Evolutionary conservation across 2,329 filamentous ascomycete species (phyloP).

Genomic region (Scedosporium dehoogii): DNA sequence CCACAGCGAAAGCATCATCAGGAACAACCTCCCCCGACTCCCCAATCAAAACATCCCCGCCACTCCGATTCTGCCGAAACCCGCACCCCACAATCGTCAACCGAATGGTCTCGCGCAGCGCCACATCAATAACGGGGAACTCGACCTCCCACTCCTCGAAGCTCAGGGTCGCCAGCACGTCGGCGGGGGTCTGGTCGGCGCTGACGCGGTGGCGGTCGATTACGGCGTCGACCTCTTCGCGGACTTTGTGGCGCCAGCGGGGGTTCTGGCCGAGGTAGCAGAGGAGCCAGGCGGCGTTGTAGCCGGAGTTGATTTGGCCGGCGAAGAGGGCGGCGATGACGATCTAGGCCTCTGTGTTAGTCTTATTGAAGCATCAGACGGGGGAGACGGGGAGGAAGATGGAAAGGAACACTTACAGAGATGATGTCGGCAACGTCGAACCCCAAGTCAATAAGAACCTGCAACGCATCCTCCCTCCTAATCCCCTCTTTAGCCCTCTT

Average conservation of each 20-base stretch:
- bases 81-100: constrained; percentile 34
- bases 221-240: constrained; percentile 34
- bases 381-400: not conserved
- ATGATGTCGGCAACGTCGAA: constrained; percentile 33
- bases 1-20: constrained; percentile 29
- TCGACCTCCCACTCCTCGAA: constrained; percentile 45
- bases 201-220: constrained; percentile 29
- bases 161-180: constrained; percentile 31
- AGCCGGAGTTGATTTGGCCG: constrained; percentile 45
- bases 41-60: constrained; percentile 32
- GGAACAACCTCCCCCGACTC: constrained; percentile 39
- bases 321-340: constrained; percentile 44
- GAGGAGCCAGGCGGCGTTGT: constrained; percentile 44
- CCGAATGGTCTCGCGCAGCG: constrained; percentile 43
- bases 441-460: constrained; percentile 41
- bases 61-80: constrained; percentile 41
- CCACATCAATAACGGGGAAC: constrained; percentile 41
- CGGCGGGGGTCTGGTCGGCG: constrained; percentile 18
- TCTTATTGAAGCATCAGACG: not conserved
- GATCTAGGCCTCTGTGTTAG: constrained; percentile 23
- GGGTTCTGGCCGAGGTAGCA: constrained; percentile 35
- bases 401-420: constrained; percentile 18
- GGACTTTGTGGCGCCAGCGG: constrained; percentile 33
- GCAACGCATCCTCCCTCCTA: constrained; percentile 38
- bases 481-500: constrained; percentile 29